These are phyloP conservation scores for Nigrospora osmanthi DNA, from an alignment of 2,329 filamentous ascomycete genomes.

Conservation along the genomic window DNA sequence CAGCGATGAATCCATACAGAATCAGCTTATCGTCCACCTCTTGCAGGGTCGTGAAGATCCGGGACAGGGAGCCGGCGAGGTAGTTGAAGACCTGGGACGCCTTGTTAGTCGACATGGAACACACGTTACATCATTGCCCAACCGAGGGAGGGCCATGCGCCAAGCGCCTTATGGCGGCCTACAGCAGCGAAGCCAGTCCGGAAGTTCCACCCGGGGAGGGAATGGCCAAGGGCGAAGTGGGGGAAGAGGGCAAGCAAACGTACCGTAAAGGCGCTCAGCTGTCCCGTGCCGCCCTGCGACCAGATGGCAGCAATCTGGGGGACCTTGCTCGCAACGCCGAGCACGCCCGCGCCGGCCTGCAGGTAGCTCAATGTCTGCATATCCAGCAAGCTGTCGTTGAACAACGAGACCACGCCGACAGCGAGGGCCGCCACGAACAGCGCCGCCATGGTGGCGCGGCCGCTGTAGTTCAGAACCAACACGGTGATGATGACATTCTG, in stretches of 20 bases:
- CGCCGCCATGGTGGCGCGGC: conserved; percentile 59
- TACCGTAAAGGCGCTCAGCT: conserved; percentile 94
- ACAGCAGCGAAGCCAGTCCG: no score
- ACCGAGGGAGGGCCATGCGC: no score
- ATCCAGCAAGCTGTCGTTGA: conserved; percentile 57
- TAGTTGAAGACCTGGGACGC: conserved; percentile 85
- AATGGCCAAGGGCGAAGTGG: no score
- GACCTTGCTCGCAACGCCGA: conserved; percentile 84
- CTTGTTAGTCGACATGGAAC: no score
- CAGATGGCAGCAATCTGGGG: conserved; percentile 89
- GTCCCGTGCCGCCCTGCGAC: conserved; percentile 79
- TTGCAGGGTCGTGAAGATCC: conserved; percentile 95
- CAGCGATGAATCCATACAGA: conserved; percentile 87
- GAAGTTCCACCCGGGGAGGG: no score
- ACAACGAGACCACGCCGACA: conserved; percentile 60
- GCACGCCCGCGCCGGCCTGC: conserved; percentile 74
- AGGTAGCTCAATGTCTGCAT: conserved; percentile 63
- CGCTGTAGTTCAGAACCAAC: conserved; percentile 77
- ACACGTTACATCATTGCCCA: no score
- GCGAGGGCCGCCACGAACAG: conserved; percentile 73
- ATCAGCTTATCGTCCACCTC: conserved; percentile 97
- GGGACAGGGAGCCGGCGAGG: conserved; percentile 81
- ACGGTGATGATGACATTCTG: conserved; percentile 89
- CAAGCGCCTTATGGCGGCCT: no score
- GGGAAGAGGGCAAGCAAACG: conserved; percentile 25